A percentile compares a stretch with the other conserved stretches of the same genome.
Conservation (phyloP, 108 stramenopile species). For the Hondaea fermentalgiana region DNA sequence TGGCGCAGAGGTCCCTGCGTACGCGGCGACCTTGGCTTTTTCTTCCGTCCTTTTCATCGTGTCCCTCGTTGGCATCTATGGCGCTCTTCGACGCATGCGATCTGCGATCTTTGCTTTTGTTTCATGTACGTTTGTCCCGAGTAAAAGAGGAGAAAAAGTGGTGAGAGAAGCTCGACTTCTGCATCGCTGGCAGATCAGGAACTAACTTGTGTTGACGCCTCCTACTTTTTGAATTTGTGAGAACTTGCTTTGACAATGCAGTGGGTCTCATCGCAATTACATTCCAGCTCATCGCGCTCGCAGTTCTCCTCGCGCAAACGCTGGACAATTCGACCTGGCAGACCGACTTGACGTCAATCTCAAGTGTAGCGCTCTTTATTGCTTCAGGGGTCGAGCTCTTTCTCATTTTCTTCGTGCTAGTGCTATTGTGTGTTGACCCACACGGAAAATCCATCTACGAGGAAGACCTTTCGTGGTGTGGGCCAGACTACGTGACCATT, state of each 20-base stretch:
- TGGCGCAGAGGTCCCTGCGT: not conserved
- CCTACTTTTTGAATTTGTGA: not conserved
- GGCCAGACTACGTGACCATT: not conserved
- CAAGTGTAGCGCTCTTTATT: not conserved
- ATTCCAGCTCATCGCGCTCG: not conserved
- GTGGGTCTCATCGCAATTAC: not conserved
- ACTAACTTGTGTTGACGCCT: not conserved
- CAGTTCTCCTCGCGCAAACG: not conserved
- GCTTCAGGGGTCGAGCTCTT: not conserved
- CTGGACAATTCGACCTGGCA: not conserved
- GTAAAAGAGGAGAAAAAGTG: not conserved
- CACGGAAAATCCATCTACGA: not conserved
- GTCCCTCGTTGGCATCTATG: not conserved
- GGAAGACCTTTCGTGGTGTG: not conserved
- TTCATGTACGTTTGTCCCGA: not conserved
- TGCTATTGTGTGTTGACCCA: not conserved
- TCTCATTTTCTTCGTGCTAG: not conserved
- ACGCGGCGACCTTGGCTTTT: not conserved
- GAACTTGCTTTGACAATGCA: not conserved
- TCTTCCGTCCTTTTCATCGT: not conserved
- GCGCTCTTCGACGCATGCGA: not conserved
- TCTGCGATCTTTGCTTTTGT: not conserved
- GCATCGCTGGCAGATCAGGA: not conserved
- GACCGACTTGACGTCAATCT: not conserved
- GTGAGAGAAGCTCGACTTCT: not conserved